Base-by-base conservation (phyloP, 2,329 filamentous ascomycete genomes). In the Dactylellina drechsleri region DNA sequence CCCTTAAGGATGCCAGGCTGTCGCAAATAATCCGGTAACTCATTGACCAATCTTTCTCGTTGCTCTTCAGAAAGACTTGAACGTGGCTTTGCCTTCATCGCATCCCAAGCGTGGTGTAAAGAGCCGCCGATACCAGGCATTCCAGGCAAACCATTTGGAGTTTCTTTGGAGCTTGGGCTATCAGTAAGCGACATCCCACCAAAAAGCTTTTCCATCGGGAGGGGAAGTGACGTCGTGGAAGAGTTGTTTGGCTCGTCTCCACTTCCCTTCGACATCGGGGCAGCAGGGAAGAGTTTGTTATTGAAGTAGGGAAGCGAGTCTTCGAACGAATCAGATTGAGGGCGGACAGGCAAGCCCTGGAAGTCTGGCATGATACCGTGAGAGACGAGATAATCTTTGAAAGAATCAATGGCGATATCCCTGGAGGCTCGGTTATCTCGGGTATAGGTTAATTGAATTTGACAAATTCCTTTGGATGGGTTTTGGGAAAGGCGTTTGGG, bases 301-400 rank as follows among this genome's bases (percentile, higher is more conserved):
- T 97, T 92, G 80, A 99, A 99, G 84, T 93, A 98, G 68, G 93
- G 94, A 61, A 98, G 86, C 6, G 94, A 96, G 79, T 99, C 94
- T 81, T 99, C 95, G 78, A 99, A 99, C 0, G 95, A 97, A 82
- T 99, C 95, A 0, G 95, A 98, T 84, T 98, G 97, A 77, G 95
- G 95, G n/a, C 95, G 91, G 18, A 94, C 93, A 77, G 98, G 95
- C n/a, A 92, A 90, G 61, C 95, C 95, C 82, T 96, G 96, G 80
- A 98, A 89, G 68, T 87, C 91, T 8, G 90, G 87, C 79, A 98
- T 92, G n/a, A 97, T 88, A n/a, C 92, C 91, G 54, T 93, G 91
- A 52, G 92, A 90, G 28, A 96, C 91, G 76, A 98, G 88, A 76
- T 93, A 89, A 50, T 92, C 89, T 79, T 95, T 91, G 78, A 99